Evolutionary conservation across 257 asterid species (phyloP).

Genomic region (Pogostemon cablin): DNA sequence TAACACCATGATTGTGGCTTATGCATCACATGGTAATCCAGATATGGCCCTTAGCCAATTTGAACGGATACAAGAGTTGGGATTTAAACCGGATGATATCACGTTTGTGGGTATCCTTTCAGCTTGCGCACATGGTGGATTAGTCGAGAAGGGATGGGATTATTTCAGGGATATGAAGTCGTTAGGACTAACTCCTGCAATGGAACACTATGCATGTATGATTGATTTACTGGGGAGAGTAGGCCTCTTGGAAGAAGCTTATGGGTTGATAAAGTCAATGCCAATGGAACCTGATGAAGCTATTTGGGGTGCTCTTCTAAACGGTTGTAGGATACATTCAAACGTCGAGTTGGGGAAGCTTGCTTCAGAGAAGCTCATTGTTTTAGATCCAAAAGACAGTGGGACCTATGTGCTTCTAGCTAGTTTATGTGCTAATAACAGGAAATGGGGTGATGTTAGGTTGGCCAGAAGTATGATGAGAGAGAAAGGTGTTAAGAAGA

Average conservation of each 20-base stretch:
- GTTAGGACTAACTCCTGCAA: slow-evolving; percentile 42
- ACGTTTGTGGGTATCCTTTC: slow-evolving; percentile 75
- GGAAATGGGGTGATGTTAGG: slow-evolving; percentile 72
- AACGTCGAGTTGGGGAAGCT: slow-evolving; percentile 63
- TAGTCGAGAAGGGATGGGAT: slow-evolving; percentile 59
- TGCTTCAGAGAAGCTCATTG: slow-evolving; percentile 69
- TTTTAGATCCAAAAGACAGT: slow-evolving; percentile 74
- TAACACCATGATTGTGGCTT: slow-evolving; percentile 71
- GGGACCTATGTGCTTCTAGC: slow-evolving; percentile 75
- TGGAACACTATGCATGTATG: slow-evolving; percentile 76
- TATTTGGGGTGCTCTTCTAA: slow-evolving; percentile 77
- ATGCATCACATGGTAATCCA: slow-evolving; percentile 76
- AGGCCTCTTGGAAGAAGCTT: slow-evolving; percentile 65
- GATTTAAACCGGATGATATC: slow-evolving; percentile 62
- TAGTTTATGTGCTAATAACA: slow-evolving; percentile 63
- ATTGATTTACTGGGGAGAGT: slow-evolving; percentile 71
- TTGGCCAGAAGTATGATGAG: slow-evolving; percentile 68
- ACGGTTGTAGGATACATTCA: slow-evolving; percentile 72
- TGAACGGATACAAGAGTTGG: slow-evolving; percentile 44
- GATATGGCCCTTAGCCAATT: slow-evolving; percentile 55
- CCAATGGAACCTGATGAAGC: slow-evolving; percentile 76
- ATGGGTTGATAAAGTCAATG: slow-evolving; percentile 50
- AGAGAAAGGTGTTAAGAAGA: slow-evolving; percentile 65
- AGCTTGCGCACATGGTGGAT: slow-evolving; percentile 82
- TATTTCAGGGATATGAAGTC: slow-evolving; percentile 50